These are phyloP conservation scores for Pseudogymnoascus sp. DNA, from an alignment of 2,329 filamentous ascomycete species.

Conservation along the genomic window DNA sequence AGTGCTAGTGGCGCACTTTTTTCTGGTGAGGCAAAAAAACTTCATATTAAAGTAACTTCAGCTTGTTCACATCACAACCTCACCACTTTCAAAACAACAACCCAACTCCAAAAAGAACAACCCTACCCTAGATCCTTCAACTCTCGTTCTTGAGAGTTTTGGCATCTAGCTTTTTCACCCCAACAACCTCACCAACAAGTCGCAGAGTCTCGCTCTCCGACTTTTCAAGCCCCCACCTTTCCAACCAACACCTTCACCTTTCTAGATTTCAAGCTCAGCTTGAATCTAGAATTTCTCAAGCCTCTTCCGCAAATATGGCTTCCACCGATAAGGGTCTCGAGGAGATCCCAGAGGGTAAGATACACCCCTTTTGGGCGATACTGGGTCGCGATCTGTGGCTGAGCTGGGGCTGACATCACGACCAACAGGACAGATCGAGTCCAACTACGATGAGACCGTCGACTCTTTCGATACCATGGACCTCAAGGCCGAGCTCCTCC, in stretches of 20 bases:
- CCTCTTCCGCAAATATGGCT: constrained; percentile 82
- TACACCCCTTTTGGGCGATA: constrained; percentile 9
- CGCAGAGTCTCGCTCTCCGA: constrained; percentile 28
- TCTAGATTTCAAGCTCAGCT: constrained; percentile 67
- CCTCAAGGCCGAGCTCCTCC: constrained; percentile 93
- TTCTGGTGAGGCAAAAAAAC: constrained; percentile 7
- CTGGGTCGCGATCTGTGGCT: not conserved
- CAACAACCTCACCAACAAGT: constrained; percentile 17
- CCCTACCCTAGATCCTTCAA: constrained; percentile 25
- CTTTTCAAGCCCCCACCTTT: constrained; percentile 20
- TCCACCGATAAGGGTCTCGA: constrained; percentile 88
- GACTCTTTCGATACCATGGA: constrained; percentile 99
- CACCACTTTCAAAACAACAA: constrained; percentile 6
- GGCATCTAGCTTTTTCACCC: constrained; percentile 39
- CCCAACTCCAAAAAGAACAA: not conserved
- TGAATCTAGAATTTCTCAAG: constrained; percentile 57
- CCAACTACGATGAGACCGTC: constrained; percentile 99
- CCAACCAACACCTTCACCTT: constrained; percentile 28
- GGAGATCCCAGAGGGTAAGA: constrained; percentile 91
- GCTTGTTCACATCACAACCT: constrained; percentile 2
- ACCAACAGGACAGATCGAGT: constrained; percentile 87
- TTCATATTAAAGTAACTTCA: constrained; percentile 7
- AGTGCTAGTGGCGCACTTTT: constrained; percentile 10
- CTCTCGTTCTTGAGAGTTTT: constrained; percentile 37
- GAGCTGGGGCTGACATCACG: constrained; percentile 18